Percentiles rank a stretch among this genome's conserved stretches.
Conservation (phyloP, 306 rosid genomes). For the Lagenaria siceraria region DNA sequence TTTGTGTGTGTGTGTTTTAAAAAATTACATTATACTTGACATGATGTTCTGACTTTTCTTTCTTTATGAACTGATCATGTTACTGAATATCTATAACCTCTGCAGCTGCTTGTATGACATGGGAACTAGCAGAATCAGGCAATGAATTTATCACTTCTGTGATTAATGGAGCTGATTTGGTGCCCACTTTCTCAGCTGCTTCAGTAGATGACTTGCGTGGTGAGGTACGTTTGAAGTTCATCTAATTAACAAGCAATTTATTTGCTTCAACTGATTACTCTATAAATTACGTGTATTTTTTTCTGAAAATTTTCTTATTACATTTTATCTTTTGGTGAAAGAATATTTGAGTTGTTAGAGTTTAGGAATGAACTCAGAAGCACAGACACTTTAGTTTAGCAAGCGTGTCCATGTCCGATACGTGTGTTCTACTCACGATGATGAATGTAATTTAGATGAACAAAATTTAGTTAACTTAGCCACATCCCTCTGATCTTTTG, state of each 20-base stretch:
- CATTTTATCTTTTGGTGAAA: neutral
- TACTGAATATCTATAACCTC: conserved; percentile 9
- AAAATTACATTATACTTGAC: neutral
- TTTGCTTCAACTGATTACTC: neutral
- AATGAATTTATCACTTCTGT: conserved; percentile 60
- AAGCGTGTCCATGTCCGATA: too few relatives aligned
- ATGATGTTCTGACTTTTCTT: conserved; percentile 7
- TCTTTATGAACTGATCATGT: neutral
- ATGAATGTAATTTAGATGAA: neutral
- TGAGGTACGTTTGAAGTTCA: conserved; percentile 38
- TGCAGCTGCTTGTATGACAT: conserved; percentile 98
- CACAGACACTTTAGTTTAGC: too few relatives aligned
- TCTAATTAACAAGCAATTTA: neutral
- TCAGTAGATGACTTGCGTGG: conserved; percentile 86
- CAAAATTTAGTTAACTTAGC: neutral
- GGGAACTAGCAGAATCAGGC: conserved; percentile 96
- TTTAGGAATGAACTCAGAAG: too few relatives aligned
- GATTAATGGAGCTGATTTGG: conserved; percentile 89
- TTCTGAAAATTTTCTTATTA: neutral
- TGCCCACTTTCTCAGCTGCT: conserved; percentile 95
- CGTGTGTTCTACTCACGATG: neutral
- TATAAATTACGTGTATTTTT: neutral
- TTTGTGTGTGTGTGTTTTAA: neutral
- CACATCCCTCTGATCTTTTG: neutral
- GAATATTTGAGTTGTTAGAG: neutral